These are phyloP conservation scores for Ensete glaucum DNA, from an alignment of 176 grass and related monocot genomes.

Conservation along the genomic window DNA sequence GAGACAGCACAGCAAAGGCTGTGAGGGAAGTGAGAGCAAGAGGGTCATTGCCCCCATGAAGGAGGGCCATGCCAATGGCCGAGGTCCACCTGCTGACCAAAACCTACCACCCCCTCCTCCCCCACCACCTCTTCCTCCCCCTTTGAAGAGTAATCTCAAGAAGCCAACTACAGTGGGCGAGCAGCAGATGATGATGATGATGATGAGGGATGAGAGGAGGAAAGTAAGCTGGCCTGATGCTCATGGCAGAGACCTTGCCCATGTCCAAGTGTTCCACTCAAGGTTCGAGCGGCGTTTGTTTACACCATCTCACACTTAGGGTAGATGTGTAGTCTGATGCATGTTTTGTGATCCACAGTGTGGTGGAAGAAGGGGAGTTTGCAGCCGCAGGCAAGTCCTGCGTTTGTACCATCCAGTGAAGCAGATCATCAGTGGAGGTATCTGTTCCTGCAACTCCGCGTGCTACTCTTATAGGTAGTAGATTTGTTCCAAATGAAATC, in stretches of 20 bases:
- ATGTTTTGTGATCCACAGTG: slow-evolving; percentile 7
- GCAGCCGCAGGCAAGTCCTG: slow-evolving; percentile 17
- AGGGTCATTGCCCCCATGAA: not conserved
- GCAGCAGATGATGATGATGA: slow-evolving; percentile 4
- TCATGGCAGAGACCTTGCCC: slow-evolving; percentile 36
- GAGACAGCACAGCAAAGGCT: slow-evolving; percentile 1
- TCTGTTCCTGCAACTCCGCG: not conserved
- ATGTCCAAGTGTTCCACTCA: slow-evolving; percentile 27
- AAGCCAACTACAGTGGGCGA: not conserved
- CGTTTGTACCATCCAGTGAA: slow-evolving; percentile 31
- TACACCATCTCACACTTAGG: not conserved
- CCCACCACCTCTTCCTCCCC: slow-evolving; percentile 3
- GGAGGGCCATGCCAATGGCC: not conserved
- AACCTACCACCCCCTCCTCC: not conserved
- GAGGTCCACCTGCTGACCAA: not conserved
- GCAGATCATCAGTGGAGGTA: not conserved
- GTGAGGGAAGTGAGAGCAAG: slow-evolving; percentile 3
- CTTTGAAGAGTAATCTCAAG: slow-evolving; percentile 25
- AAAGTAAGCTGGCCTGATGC: slow-evolving; percentile 39
- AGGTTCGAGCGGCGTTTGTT: slow-evolving; percentile 8
- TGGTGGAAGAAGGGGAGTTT: slow-evolving; percentile 18
- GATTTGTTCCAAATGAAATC: not conserved
- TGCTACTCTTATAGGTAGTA: not conserved
- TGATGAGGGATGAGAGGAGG: slow-evolving; percentile 21
- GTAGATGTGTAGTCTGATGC: not conserved